These are phyloP conservation scores for Sporobolomyces phaffii DNA, from an alignment of 768 basidiomycete species.

Conservation along the genomic window DNA sequence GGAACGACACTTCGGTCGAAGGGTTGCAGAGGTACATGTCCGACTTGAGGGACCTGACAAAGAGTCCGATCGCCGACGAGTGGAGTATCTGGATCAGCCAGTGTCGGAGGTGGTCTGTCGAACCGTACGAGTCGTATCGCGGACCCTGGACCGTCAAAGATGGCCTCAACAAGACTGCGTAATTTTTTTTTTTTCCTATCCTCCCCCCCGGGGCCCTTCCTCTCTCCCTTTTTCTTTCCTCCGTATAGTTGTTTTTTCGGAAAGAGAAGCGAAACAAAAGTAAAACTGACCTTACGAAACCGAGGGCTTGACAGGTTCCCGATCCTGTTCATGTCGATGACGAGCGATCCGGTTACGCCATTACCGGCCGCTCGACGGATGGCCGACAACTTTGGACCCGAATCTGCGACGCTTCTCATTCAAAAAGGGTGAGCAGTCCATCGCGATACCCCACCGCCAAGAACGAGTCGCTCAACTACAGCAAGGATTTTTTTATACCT, in stretches of 20 bases:
- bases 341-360: slow-evolving; percentile 40
- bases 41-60: slow-evolving; percentile 13
- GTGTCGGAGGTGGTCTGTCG: slow-evolving; percentile 23
- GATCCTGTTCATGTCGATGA: slow-evolving; percentile 32
- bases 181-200: not conserved
- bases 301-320: no score
- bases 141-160: slow-evolving; percentile 34
- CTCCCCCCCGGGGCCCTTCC: no score
- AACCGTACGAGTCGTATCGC: slow-evolving; percentile 19
- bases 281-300: no score
- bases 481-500: no score
- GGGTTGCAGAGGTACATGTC: slow-evolving; percentile 5
- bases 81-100: slow-evolving; percentile 33
- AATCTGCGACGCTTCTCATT: slow-evolving; percentile 29
- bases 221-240: no score
- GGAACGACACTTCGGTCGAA: slow-evolving; percentile 1
- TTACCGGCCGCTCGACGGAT: slow-evolving; percentile 24
- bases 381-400: slow-evolving; percentile 24
- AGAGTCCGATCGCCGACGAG: slow-evolving; percentile 18
- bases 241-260: no score
- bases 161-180: slow-evolving; percentile 36
- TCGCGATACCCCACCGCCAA: not conserved
- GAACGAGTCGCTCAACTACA: no score
- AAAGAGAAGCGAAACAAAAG: no score
- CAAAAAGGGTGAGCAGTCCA: slow-evolving; percentile 20